Evolutionary conservation across 345 rosid species (phyloP).

Genomic region (Rhizophora mangle): DNA sequence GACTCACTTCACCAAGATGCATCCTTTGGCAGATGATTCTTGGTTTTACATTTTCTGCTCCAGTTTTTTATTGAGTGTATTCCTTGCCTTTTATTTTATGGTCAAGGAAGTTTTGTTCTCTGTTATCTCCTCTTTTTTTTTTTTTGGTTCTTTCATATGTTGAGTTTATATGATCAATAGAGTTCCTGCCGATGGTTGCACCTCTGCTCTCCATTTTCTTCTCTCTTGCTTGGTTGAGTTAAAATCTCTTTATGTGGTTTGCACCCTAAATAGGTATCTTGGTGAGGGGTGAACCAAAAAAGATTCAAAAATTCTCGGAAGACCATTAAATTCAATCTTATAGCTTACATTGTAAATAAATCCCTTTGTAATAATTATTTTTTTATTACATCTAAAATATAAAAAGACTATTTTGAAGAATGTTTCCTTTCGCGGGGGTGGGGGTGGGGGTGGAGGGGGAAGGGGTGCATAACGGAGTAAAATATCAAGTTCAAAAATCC

Average conservation of each 20-base stretch:
- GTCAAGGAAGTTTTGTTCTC: constrained; percentile 18
- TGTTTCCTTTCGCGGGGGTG: no score
- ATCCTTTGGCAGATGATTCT: neutral
- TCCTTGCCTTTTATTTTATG: constrained; percentile 34
- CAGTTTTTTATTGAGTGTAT: constrained; percentile 7
- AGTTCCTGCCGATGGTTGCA: neutral
- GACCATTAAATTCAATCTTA: no score
- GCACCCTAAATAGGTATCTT: no score
- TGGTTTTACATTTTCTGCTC: neutral
- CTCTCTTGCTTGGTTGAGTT: neutral
- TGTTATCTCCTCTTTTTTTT: neutral
- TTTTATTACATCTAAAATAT: no score
- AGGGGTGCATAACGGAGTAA: no score
- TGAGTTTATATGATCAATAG: neutral
- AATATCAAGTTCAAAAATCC: no score
- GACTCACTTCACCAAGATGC: constrained; percentile 11
- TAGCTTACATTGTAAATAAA: no score
- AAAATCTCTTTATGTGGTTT: neutral
- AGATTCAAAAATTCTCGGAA: no score
- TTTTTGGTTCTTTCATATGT: neutral
- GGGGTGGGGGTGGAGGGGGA: no score
- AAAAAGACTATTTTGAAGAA: no score
- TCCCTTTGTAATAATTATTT: no score
- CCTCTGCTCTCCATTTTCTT: neutral
- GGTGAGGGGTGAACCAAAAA: no score